Percentiles rank a stretch among this genome's conserved stretches.
Conservation (phyloP, 768 basidiomycete genomes). For the Mycena galopus region DNA sequence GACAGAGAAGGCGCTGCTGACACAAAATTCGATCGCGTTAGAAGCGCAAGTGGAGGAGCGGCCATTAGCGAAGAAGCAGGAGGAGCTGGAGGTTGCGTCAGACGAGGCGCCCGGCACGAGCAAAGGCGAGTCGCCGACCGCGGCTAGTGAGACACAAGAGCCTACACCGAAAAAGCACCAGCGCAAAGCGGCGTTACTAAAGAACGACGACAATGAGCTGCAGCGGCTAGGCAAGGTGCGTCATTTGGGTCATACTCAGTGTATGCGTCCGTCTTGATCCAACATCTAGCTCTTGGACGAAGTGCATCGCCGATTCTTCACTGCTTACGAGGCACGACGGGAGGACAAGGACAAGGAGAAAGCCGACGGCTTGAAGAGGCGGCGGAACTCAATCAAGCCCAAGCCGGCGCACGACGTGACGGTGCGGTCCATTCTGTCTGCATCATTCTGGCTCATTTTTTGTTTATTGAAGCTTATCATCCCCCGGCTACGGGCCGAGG, state of each 20-base stretch:
- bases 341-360: constrained; percentile 47
- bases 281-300: constrained; percentile 77
- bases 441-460: constrained; percentile 10
- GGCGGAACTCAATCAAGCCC: constrained; percentile 39
- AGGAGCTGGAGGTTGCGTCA: constrained; percentile 70
- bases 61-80: constrained; percentile 90
- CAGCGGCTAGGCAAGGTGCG: constrained; percentile 80
- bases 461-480: constrained; percentile 77
- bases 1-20: constrained; percentile 67
- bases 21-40: constrained; percentile 79
- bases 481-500: constrained; percentile 79
- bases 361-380: constrained; percentile 41
- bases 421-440: constrained; percentile 59
- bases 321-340: constrained; percentile 66
- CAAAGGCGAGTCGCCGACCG: constrained; percentile 30
- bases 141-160: constrained; percentile 35
- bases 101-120: constrained; percentile 6
- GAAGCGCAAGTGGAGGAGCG: constrained; percentile 90
- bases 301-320: constrained; percentile 84
- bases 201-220: constrained; percentile 90
- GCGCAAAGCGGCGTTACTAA: constrained; percentile 79
- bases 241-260: constrained; percentile 9
- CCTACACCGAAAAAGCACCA: constrained; percentile 57
- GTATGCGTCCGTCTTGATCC: constrained; percentile 2
- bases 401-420: constrained; percentile 77